Conservation (phyloP, 441 rosid species). For the Eruca vesicaria region DNA sequence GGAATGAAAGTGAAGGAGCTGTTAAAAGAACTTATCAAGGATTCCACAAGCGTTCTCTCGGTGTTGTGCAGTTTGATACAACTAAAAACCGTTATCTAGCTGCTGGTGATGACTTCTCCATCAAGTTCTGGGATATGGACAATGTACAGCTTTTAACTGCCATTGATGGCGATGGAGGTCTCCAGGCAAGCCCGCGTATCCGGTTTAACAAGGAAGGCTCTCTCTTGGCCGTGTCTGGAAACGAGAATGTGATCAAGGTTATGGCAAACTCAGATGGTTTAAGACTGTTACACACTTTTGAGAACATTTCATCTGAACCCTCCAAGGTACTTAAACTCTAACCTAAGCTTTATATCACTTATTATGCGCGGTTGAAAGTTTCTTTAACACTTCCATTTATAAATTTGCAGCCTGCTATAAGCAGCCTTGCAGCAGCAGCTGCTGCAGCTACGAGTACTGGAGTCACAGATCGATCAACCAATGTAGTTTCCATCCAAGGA, state of each 20-base stretch:
- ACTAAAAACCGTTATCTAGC: constrained; percentile 60
- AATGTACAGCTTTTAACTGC: constrained; percentile 42
- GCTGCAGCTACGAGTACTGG: constrained; percentile 36
- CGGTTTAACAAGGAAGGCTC: constrained; percentile 71
- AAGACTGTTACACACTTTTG: constrained; percentile 46
- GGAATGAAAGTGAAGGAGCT: constrained; percentile 76
- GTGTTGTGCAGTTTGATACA: constrained; percentile 75
- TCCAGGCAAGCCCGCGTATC: constrained; percentile 62
- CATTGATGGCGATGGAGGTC: constrained; percentile 59
- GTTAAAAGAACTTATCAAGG: constrained; percentile 65
- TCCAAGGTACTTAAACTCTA: constrained; percentile 19
- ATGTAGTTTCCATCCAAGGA: constrained; percentile 24
- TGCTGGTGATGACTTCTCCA: constrained; percentile 60
- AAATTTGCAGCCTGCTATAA: constrained; percentile 21
- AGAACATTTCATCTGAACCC: constrained; percentile 38
- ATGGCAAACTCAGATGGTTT: constrained; percentile 62
- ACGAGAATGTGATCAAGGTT: constrained; percentile 63
- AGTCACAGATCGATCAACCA: constrained; percentile 23
- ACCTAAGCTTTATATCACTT: constrained; percentile 6
- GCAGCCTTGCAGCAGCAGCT: constrained; percentile 25
- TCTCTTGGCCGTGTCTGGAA: constrained; percentile 64
- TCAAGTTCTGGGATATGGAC: constrained; percentile 86
- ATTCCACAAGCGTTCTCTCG: constrained; percentile 52
- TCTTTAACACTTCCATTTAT: not conserved
- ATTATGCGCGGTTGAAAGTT: not conserved